Evolutionary conservation across 2,329 filamentous ascomycete species (phyloP).

Genomic region (Ceratocystis colombiana): DNA sequence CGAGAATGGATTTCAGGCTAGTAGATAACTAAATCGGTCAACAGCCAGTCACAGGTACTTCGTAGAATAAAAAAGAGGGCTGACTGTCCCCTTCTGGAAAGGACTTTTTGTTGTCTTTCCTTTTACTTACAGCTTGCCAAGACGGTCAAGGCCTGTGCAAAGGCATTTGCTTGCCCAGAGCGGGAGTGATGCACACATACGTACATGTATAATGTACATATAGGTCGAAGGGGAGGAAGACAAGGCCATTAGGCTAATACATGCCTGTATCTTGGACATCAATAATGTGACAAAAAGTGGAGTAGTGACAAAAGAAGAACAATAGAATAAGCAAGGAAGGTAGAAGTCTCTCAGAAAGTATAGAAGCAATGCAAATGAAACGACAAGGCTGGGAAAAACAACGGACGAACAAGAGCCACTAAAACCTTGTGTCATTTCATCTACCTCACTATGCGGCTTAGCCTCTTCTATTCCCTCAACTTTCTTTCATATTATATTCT

Average conservation of each 20-base stretch:
- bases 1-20: too few relatives aligned
- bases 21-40: background rate
- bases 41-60: background rate
- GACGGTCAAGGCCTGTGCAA: slow-evolving; percentile 6
- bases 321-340: background rate
- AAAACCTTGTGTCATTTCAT: too few relatives aligned
- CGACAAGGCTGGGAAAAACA: background rate
- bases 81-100: background rate
- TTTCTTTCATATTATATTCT: background rate
- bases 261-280: background rate
- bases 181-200: background rate
- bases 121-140: slow-evolving; percentile 3
- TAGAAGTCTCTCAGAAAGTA: background rate
- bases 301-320: background rate
- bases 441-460: background rate
- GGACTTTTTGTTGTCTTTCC: slow-evolving; percentile 6
- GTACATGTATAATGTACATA: background rate
- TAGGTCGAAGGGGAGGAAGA: background rate
- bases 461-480: background rate
- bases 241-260: background rate
- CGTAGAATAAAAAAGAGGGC: too few relatives aligned
- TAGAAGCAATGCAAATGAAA: too few relatives aligned
- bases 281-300: slow-evolving; percentile 1
- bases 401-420: background rate
- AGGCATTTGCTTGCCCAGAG: slow-evolving; percentile 4